Base-by-base conservation (phyloP, 2,329 filamentous ascomycete species). In the Diaporthe capsici region DNA sequence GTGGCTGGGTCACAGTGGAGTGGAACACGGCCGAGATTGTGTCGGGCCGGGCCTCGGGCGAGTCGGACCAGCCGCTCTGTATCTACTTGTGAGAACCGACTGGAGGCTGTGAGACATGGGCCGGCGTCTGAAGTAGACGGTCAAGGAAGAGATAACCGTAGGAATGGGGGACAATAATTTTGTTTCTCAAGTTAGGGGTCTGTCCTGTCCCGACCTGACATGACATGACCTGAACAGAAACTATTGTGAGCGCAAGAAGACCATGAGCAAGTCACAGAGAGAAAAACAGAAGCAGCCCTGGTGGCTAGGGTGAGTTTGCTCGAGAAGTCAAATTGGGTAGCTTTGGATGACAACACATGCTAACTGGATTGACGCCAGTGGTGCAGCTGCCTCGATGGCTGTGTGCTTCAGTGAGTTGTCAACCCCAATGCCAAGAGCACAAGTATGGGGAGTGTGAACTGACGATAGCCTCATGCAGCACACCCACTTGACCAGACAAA, bases 401-500 rank as follows among this genome's bases (percentile, higher is more conserved):
- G 85, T 86, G 28, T 87, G 85, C 80, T 87, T 86, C 76, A 87
- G 85, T 86, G 77, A 79, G 84, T 82, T 28, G 4, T 60, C 39
- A 15, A 10, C 60, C 2, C 2, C 47, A 25, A 31, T 4, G 61
- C 37, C 31, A 57, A 60, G 51, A 12, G 22, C n/a, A 25, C 12
- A 3, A 49, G 4, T n/a, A 10, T 7, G 70, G 31, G 2, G n/a
- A 6, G 9, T 5, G 15, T 3, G 20, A 39, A 55, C 67, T 76
- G 75, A 75, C 51, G 72, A 76, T 61, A 49, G 60, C 72, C n/a
- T 76, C 72, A 31, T 44, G 2, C 55, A 86, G 85, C 85, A n/a
- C 85, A 86, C 75, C 86, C 85, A 17, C 76, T 87, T 1, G 85
- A 87, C 63, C 85, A 87, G 73, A 86, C 85, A 0, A 87, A 87